phyloP scores from a whole-genome alignment of 805 yeast species.

The Komagataella phaffii region DNA sequence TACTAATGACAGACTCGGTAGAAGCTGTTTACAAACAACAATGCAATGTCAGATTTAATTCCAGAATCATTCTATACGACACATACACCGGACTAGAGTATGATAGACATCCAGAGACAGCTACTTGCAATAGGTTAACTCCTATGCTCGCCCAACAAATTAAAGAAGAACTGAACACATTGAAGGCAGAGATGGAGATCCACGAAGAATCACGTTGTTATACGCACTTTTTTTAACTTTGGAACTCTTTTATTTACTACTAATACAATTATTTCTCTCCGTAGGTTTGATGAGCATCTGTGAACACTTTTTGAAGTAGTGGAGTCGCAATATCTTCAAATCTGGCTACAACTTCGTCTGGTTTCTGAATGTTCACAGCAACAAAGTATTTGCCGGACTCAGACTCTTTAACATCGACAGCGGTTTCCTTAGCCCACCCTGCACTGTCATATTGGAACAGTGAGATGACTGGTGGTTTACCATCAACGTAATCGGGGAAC shows the following conservation, averaged over 20 bases:
- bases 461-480: slow-evolving; percentile 31
- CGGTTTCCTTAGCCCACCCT: slow-evolving; percentile 35
- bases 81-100: slow-evolving; percentile 76
- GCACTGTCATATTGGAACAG: slow-evolving; percentile 36
- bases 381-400: slow-evolving; percentile 18
- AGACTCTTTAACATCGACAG: slow-evolving; percentile 24
- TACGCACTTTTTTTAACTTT: slow-evolving; percentile 63
- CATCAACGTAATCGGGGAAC: slow-evolving; percentile 30
- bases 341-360: slow-evolving; percentile 27
- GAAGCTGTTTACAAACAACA: not conserved
- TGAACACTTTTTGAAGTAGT: slow-evolving; percentile 29
- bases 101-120: slow-evolving; percentile 85
- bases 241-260: not conserved
- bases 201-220: slow-evolving; percentile 69
- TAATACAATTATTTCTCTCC: slow-evolving; percentile 3
- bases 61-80: slow-evolving; percentile 72
- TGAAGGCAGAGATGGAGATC: slow-evolving; percentile 72
- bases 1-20: slow-evolving; percentile 7
- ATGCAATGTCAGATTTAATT: slow-evolving; percentile 43
- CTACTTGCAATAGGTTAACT: slow-evolving; percentile 85
- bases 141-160: slow-evolving; percentile 79
- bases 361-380: slow-evolving; percentile 31
- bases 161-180: slow-evolving; percentile 68
- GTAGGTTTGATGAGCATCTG: slow-evolving; percentile 25
- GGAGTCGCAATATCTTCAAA: slow-evolving; percentile 22